A percentile compares a stretch with the other conserved stretches of the same genome.
Evolutionary conservation across 164 flowering plant genomes (phyloP).

Genomic region (Vitis rupestris): DNA sequence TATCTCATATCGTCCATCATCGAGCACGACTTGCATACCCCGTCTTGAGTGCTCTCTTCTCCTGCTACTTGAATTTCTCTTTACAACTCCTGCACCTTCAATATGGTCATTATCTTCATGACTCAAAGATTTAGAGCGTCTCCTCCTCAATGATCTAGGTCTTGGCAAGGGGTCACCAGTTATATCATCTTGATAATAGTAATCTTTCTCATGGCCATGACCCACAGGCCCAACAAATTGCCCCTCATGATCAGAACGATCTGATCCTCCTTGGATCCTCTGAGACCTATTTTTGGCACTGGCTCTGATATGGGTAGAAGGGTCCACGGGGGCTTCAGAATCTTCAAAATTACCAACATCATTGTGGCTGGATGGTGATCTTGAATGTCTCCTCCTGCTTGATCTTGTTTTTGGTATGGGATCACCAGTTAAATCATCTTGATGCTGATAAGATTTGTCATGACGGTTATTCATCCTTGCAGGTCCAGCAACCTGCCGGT

Average conservation of each 20-base stretch:
- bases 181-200: conserved; percentile 24
- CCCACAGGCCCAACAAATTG: conserved; percentile 19
- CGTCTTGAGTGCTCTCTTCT: conserved; percentile 49
- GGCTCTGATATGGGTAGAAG: conserved; percentile 15
- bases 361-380: too few relatives aligned
- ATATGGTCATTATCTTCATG: conserved; percentile 18
- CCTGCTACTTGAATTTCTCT: conserved; percentile 45
- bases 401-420: too few relatives aligned
- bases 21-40: conserved; percentile 49
- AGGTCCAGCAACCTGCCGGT: conserved; percentile 6
- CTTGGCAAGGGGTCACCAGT: conserved; percentile 32
- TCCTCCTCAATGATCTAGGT: conserved; percentile 57
- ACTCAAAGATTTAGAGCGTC: conserved; percentile 40
- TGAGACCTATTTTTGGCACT: conserved; percentile 18
- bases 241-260: conserved; percentile 18
- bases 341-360: conserved; percentile 5
- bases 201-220: conserved; percentile 21
- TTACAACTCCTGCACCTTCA: conserved; percentile 28
- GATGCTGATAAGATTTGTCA: too few relatives aligned
- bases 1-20: conserved; percentile 32
- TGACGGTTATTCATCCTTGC: too few relatives aligned
- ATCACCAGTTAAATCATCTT: too few relatives aligned
- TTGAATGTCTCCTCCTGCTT: too few relatives aligned
- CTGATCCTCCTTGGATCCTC: conserved; percentile 9
- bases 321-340: conserved; percentile 18